These are phyloP conservation scores for Trypanosomatidae sp. DNA, from an alignment of 208 protist genomes.

Conservation along the genomic window DNA sequence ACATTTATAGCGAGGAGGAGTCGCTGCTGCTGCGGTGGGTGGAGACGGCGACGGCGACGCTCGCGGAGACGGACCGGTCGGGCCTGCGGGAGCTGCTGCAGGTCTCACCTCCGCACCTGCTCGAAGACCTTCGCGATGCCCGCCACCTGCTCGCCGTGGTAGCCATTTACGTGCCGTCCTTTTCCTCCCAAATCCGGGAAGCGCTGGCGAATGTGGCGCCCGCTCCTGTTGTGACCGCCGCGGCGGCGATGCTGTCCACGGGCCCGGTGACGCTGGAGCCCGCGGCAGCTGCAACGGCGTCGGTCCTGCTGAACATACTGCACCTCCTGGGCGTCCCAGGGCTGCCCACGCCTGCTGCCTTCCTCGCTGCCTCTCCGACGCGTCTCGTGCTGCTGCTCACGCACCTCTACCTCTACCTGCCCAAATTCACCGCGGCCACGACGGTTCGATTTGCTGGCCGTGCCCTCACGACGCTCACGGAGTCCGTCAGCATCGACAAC, in stretches of 20 bases:
- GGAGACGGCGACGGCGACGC: too few species aligned
- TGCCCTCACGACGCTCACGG: conserved; percentile 71
- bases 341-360: conserved; percentile 37
- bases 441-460: conserved; percentile 79
- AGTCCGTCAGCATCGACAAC: conserved; percentile 85
- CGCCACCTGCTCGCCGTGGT: conserved; percentile 68
- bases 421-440: conserved; percentile 55
- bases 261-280: too few species aligned
- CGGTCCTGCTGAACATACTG: conserved; percentile 19
- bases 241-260: too few species aligned
- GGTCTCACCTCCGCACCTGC: too few species aligned
- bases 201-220: too few species aligned
- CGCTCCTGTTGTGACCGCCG: too few species aligned
- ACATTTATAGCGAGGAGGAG: conserved; percentile 89
- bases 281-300: conserved; percentile 17
- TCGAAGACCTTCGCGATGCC: conserved; percentile 22
- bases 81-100: too few species aligned
- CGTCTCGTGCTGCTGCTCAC: conserved; percentile 78
- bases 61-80: too few species aligned
- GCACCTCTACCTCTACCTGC: conserved; percentile 83
- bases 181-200: too few species aligned
- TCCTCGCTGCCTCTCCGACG: conserved; percentile 48
- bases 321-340: conserved; percentile 47
- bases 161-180: conserved; percentile 59
- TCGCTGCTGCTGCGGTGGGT: conserved; percentile 83